Conservation (phyloP, 2,329 filamentous ascomycete species). For the Aspergillus terreus region DNA sequence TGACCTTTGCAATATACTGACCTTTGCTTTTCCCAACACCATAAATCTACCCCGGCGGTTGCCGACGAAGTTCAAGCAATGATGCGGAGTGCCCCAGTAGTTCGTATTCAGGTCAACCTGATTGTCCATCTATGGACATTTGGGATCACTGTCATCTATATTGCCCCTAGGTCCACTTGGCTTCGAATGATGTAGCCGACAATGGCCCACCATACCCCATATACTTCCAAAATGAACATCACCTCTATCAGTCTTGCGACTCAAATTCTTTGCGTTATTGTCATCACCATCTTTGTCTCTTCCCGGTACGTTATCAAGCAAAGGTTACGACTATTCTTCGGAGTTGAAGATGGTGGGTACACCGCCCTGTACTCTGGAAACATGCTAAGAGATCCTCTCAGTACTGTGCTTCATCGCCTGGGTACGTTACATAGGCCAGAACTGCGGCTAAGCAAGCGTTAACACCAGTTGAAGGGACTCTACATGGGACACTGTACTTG, state of each 20-base stretch:
- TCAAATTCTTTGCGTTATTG: neutral
- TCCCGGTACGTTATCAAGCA: neutral
- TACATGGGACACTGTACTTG: neutral
- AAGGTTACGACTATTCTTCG: neutral
- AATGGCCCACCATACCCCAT: too few relatives aligned
- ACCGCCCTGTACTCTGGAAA: neutral
- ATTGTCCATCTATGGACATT: too few relatives aligned
- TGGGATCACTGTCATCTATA: too few relatives aligned
- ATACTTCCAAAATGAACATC: too few relatives aligned
- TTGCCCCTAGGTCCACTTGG: too few relatives aligned
- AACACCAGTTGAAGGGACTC: neutral
- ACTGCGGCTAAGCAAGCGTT: neutral
- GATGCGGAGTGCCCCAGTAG: too few relatives aligned
- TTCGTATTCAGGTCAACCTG: too few relatives aligned
- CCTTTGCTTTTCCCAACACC: too few relatives aligned
- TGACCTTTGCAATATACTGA: too few relatives aligned
- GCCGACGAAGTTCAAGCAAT: too few relatives aligned
- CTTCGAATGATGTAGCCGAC: too few relatives aligned
- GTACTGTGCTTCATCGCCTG: neutral
- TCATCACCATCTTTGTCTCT: neutral
- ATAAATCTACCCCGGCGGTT: too few relatives aligned
- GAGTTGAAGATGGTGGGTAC: neutral
- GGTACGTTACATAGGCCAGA: neutral
- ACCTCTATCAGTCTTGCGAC: neutral
- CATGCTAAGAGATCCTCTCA: neutral